A percentile compares a stretch with the other conserved stretches of the same genome.
Evolutionary conservation across 202 grass and related monocot species (phyloP).

Genomic region (Brachypodium distachyon): DNA sequence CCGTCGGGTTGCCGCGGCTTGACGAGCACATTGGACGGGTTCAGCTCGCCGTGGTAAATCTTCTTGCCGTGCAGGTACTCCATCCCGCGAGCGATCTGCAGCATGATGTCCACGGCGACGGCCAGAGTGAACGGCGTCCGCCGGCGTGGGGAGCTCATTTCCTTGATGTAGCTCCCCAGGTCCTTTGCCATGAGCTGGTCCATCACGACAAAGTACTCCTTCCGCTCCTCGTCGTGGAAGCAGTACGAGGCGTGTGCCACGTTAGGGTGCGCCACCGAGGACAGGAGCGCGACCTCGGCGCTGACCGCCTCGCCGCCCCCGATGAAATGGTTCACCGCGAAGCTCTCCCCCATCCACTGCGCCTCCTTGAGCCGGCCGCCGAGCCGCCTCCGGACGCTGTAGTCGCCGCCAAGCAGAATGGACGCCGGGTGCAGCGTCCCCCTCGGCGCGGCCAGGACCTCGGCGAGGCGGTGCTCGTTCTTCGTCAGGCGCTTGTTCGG

Average conservation of each 20-base stretch:
- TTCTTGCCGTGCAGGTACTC: constrained; percentile 65
- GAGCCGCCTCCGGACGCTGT: constrained; percentile 54
- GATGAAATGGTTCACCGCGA: constrained; percentile 59
- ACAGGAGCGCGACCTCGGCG: constrained; percentile 42
- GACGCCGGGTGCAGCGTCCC: constrained; percentile 47
- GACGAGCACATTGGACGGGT: constrained; percentile 68
- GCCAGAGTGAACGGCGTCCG: constrained; percentile 48
- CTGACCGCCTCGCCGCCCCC: constrained; percentile 28
- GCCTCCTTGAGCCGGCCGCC: constrained; percentile 52
- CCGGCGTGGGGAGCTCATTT: constrained; percentile 42
- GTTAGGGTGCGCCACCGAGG: constrained; percentile 59
- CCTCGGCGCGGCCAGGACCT: constrained; percentile 45
- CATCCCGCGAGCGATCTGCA: constrained; percentile 87
- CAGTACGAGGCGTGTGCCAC: constrained; percentile 45
- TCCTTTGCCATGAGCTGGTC: constrained; percentile 70
- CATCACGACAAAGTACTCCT: constrained; percentile 61
- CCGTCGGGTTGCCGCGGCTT: constrained; percentile 49
- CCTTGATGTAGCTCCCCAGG: constrained; percentile 56
- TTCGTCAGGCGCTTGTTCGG: constrained; percentile 39
- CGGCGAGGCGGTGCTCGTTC: constrained; percentile 46
- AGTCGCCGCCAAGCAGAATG: constrained; percentile 43
- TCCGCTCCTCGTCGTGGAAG: constrained; percentile 71
- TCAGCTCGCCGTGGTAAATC: constrained; percentile 71
- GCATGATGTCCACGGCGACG: constrained; percentile 74
- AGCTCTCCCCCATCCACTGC: constrained; percentile 75